phyloP scores from a whole-genome alignment of 257 asterid species.

The Petunia secreta region DNA sequence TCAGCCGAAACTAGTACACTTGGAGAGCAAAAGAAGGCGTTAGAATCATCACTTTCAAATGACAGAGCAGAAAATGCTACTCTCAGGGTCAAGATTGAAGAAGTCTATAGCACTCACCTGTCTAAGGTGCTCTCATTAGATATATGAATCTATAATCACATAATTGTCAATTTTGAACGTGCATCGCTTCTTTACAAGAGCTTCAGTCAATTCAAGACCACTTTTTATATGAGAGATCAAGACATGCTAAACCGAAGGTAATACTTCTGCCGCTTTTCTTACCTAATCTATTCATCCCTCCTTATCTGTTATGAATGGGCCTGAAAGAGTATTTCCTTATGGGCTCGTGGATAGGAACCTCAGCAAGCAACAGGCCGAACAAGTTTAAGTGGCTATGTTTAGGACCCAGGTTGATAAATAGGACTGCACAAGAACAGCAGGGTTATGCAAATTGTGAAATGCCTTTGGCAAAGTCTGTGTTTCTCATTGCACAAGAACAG shows the following conservation, averaged over 20 bases:
- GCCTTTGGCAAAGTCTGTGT: no score
- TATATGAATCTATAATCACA: background rate
- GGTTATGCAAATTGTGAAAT: no score
- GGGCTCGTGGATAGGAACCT: no score
- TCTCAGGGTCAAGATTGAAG: slow-evolving; percentile 70
- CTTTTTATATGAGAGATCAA: slow-evolving; percentile 80
- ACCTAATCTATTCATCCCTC: background rate
- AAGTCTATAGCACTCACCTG: slow-evolving; percentile 58
- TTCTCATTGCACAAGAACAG: no score
- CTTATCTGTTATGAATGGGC: no score
- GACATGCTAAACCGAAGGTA: slow-evolving; percentile 96
- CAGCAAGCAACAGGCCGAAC: no score
- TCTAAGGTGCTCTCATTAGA: slow-evolving; percentile 62
- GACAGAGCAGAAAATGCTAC: slow-evolving; percentile 54
- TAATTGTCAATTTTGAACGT: slow-evolving; percentile 12
- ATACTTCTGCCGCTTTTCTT: slow-evolving; percentile 6
- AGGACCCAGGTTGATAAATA: no score
- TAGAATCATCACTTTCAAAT: slow-evolving; percentile 62
- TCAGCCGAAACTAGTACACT: slow-evolving; percentile 49
- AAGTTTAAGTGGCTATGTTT: no score
- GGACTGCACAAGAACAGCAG: no score
- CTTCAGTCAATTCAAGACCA: slow-evolving; percentile 85
- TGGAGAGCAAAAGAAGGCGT: slow-evolving; percentile 59
- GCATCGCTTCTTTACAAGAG: slow-evolving; percentile 60
- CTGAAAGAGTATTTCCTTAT: no score